Evolutionary conservation across 257 asterid species (phyloP), one percentile per base, ranked within the genome.

Genomic region (Salvia rosmarinus): DNA sequence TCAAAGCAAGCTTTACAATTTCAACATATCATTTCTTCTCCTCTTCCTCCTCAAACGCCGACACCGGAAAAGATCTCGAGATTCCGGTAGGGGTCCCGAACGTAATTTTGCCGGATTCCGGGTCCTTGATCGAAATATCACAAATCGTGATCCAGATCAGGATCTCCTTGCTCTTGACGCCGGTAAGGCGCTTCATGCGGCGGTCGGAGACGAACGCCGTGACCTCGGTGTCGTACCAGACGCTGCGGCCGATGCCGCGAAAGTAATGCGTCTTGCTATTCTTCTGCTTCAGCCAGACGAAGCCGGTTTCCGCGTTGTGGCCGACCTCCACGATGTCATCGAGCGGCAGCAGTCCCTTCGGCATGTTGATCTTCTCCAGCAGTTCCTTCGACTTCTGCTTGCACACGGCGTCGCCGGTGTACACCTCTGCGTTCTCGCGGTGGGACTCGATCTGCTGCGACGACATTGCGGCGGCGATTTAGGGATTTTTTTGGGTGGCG

Each of bases 81-180:
- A 89, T 65, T 6, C 96, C 96, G 9, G 87, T 47, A 1, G 88
- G 77, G 34, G 91, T 83, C 9, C 64, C 81, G 43, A 89, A 89
- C 14, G 83, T 79, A 13, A 89, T 83, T 46, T 85, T 84, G 6
- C 78, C 88, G 9, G 85, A 74, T 23, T 28, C 71, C 0, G 84
- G 85, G 14, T 89, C 93, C 52, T 59, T 79, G 51, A 89, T 81
- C 3, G 81, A 83, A 23, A 87, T 89, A 67, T 87, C 84, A 9
- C 81, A 70, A 39, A 89, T 64, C 0, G 90, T 82, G 56, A 91
- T 20, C 96, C 97, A 91, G 70, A 91, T 61, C 75, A 89, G 83
- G 28, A 91, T 34, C 77, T 89, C 96, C 87, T 87, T 91, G 76
- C 90, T 82, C 82, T 87, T 86, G 28, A 91, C 93, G 19, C 97